Percentiles rank a stretch among this genome's conserved stretches.
These are phyloP conservation scores for Sclerotiophoma versabilis DNA, from an alignment of 2,329 filamentous ascomycete genomes.

Conservation along the genomic window DNA sequence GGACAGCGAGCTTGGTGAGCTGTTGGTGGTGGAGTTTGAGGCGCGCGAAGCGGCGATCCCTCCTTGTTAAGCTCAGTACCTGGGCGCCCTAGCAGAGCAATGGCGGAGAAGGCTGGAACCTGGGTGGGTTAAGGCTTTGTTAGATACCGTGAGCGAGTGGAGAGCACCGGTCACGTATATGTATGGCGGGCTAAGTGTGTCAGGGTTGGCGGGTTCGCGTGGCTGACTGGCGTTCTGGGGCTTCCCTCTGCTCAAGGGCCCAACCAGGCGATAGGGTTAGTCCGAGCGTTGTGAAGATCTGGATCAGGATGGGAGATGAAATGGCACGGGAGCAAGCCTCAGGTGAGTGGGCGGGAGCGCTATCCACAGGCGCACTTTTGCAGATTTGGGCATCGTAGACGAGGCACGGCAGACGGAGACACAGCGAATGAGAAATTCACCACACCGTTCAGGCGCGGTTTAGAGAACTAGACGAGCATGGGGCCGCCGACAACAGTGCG, in stretches of 20 bases:
- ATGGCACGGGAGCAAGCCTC: conserved; percentile 44
- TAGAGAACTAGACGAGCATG: conserved; percentile 40
- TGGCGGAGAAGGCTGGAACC: conserved; percentile 57
- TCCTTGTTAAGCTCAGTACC: conserved; percentile 59
- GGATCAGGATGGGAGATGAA: conserved; percentile 50
- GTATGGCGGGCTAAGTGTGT: conserved; percentile 51
- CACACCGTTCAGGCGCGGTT: conserved; percentile 47
- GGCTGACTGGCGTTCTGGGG: conserved; percentile 52
- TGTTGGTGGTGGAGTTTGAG: conserved; percentile 46
- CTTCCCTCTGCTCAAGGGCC: conserved; percentile 38
- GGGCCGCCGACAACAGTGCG: conserved; percentile 43
- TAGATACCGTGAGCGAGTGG: conserved; percentile 46
- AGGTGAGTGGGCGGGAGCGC: conserved; percentile 47
- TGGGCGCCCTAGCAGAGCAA: conserved; percentile 53
- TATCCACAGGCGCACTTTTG: conserved; percentile 46
- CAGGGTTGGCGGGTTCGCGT: conserved; percentile 51
- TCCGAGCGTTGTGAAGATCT: conserved; percentile 52
- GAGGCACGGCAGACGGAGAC: conserved; percentile 50
- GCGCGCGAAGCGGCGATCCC: conserved; percentile 54
- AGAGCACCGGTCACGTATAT: conserved; percentile 53
- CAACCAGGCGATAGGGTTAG: conserved; percentile 52
- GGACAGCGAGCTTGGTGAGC: conserved; percentile 28
- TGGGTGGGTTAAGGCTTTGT: conserved; percentile 50
- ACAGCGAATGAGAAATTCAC: conserved; percentile 47
- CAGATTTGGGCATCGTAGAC: conserved; percentile 49